These are phyloP conservation scores for Calonectria leucothoes DNA, from an alignment of 2,329 filamentous ascomycete genomes.

Conservation along the genomic window DNA sequence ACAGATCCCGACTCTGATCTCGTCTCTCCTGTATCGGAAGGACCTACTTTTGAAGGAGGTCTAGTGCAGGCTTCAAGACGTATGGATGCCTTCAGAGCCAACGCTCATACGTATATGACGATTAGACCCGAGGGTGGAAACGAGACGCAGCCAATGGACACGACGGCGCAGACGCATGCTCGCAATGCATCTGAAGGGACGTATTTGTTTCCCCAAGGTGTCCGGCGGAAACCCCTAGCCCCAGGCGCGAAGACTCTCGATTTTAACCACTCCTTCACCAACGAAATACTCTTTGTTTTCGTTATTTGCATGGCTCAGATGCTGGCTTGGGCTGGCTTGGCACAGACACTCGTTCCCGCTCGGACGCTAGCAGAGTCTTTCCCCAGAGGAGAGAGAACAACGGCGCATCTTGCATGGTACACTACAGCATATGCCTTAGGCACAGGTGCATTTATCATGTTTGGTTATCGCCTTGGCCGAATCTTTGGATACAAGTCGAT, in stretches of 20 bases:
- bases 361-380: constrained; percentile 36
- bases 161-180: constrained; percentile 28
- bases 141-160: constrained; percentile 30
- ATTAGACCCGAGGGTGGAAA: constrained; percentile 34
- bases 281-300: constrained; percentile 37
- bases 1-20: not conserved
- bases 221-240: constrained; percentile 39
- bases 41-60: constrained; percentile 34
- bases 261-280: constrained; percentile 40
- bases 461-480: constrained; percentile 38
- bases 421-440: constrained; percentile 38
- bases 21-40: constrained; percentile 13
- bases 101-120: constrained; percentile 34
- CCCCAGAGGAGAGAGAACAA: constrained; percentile 29
- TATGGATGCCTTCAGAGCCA: constrained; percentile 37
- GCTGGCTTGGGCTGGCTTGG: constrained; percentile 37
- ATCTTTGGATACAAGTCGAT: constrained; percentile 37
- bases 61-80: constrained; percentile 38
- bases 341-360: constrained; percentile 38
- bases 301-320: constrained; percentile 41
- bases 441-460: constrained; percentile 31
- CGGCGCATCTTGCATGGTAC: constrained; percentile 39
- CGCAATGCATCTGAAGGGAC: constrained; percentile 35
- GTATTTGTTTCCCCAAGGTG: constrained; percentile 11
- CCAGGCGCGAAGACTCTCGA: constrained; percentile 37